phyloP scores from a whole-genome alignment of 306 rosid species.

The Pachyrhizus erosus region DNA sequence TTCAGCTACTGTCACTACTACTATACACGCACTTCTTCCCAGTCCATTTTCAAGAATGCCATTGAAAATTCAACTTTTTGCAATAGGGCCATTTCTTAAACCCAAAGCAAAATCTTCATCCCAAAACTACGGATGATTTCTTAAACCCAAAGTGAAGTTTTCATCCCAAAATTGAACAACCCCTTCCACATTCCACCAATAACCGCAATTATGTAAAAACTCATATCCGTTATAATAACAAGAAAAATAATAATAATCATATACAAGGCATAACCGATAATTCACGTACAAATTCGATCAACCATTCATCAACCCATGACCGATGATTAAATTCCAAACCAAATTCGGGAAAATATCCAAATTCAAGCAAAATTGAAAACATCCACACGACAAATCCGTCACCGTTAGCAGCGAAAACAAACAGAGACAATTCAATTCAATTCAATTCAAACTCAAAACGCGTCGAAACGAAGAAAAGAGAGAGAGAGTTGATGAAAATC shows the following conservation, averaged over 20 bases:
- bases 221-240: not conserved
- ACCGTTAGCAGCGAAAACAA: not conserved
- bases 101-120: not conserved
- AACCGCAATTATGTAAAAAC: not conserved
- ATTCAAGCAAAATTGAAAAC: constrained; percentile 24
- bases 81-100: constrained; percentile 17
- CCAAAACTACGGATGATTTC: not conserved
- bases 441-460: not conserved
- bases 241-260: not conserved
- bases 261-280: constrained; percentile 6
- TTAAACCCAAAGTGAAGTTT: not conserved
- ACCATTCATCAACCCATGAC: not conserved
- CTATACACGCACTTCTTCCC: not conserved
- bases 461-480: not conserved
- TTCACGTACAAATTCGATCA: not conserved
- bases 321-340: not conserved
- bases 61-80: not conserved
- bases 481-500: not conserved
- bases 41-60: not conserved
- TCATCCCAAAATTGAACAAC: not conserved
- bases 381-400: not conserved
- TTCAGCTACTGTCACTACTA: constrained; percentile 19
- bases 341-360: not conserved
- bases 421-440: not conserved
- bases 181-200: constrained; percentile 3